Conservation (phyloP, 192 early-diverging fungal species). For the Umbelopsis ramanniana region DNA sequence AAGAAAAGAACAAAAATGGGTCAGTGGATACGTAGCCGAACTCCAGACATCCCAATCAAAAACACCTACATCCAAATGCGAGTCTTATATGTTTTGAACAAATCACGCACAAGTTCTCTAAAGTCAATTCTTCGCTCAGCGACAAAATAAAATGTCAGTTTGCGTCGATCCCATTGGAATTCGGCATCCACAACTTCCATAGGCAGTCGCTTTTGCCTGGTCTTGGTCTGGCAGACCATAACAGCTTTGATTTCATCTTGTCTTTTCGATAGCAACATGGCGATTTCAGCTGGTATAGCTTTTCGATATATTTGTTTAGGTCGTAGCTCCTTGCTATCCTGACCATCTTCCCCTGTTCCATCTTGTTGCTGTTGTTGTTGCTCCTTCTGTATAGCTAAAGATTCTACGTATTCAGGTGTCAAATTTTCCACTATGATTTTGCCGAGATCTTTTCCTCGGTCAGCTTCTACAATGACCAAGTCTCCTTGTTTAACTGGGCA, state of each 20-base stretch:
- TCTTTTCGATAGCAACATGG: conserved; percentile 78
- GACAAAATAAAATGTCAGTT: conserved; percentile 96
- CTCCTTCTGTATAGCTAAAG: conserved; percentile 38
- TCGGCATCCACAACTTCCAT: conserved; percentile 98
- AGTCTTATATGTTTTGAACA: conserved; percentile 97
- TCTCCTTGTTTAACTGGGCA: conserved; percentile 65
- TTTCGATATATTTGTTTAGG: conserved; percentile 87
- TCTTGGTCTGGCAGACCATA: conserved; percentile 85
- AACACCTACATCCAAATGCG: conserved; percentile 90
- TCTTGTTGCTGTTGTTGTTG: conserved; percentile 41
- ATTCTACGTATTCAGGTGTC: conserved; percentile 52
- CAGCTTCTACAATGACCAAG: conserved; percentile 88
- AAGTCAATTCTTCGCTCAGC: conserved; percentile 95
- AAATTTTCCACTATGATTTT: conserved; percentile 77
- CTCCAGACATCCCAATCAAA: not conserved
- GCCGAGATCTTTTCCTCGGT: conserved; percentile 88
- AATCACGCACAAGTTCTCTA: conserved; percentile 91
- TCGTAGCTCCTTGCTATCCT: conserved; percentile 34
- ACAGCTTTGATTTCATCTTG: conserved; percentile 92
- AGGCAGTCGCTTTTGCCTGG: conserved; percentile 84
- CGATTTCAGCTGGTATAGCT: conserved; percentile 84
- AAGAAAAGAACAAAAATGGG: not conserved
- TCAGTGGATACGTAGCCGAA: not conserved
- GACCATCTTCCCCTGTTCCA: conserved; percentile 11
- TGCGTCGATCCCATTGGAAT: conserved; percentile 98